phyloP scores from a whole-genome alignment of 1,139 yeast genomes.

The Hansenula lynferdii region DNA sequence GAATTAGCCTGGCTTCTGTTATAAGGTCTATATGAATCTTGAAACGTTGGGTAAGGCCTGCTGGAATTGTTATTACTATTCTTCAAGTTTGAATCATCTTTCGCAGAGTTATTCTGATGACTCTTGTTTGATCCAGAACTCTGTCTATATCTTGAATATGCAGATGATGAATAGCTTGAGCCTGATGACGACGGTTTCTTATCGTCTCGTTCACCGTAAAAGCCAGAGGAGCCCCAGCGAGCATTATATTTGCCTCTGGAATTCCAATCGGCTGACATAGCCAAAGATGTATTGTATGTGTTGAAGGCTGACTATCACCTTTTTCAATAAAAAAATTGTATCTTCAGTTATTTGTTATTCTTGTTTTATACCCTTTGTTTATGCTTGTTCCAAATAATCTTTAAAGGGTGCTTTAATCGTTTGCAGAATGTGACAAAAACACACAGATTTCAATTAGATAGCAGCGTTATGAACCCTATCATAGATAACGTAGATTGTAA shows the following conservation, averaged over 20 bases:
- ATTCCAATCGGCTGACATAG: slow-evolving; percentile 3
- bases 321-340: neutral
- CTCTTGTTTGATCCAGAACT: neutral
- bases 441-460: no score
- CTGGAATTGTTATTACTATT: no score
- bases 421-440: no score
- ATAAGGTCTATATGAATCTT: slow-evolving; percentile 1
- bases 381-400: no score
- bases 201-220: slow-evolving; percentile 1
- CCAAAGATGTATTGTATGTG: neutral
- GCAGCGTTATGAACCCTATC: no score
- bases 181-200: neutral
- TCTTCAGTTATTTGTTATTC: neutral
- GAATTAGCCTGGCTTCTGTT: no score
- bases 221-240: slow-evolving; percentile 1
- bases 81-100: no score
- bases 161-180: neutral
- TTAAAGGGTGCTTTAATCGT: no score
- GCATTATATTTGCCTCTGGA: neutral
- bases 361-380: no score
- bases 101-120: no score
- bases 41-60: neutral
- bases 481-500: no score
- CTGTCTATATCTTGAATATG: slow-evolving; percentile 1
- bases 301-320: neutral